A percentile compares a stretch with the other conserved stretches of the same genome.
These are phyloP conservation scores for Backusella morwellensis DNA, from an alignment of 192 early-diverging fungal species.

Conservation along the genomic window DNA sequence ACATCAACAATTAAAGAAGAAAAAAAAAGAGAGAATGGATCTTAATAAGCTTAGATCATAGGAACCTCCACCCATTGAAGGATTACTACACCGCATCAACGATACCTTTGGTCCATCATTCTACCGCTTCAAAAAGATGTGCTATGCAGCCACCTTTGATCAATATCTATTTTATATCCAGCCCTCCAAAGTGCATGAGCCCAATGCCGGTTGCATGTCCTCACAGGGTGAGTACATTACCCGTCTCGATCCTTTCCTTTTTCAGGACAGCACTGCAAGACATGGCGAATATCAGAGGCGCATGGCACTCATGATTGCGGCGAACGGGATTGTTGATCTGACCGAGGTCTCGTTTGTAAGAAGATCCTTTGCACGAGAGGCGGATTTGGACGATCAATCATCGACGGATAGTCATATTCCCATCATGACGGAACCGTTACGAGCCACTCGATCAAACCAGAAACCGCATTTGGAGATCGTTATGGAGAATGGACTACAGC, in stretches of 20 bases:
- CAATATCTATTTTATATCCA: slow-evolving; percentile 18
- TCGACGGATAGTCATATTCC: neutral
- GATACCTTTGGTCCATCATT: neutral
- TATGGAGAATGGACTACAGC: slow-evolving; percentile 27
- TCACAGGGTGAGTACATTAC: neutral
- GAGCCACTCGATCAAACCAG: neutral
- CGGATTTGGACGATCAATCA: neutral
- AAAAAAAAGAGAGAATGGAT: too few species aligned
- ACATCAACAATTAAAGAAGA: neutral
- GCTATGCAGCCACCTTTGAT: slow-evolving; percentile 21
- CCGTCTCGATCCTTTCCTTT: neutral
- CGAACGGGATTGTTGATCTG: slow-evolving; percentile 19
- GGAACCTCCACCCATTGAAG: slow-evolving; percentile 28
- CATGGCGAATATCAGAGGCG: slow-evolving; percentile 11
- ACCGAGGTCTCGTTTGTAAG: slow-evolving; percentile 15
- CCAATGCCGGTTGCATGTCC: neutral
- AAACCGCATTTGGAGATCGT: slow-evolving; percentile 18
- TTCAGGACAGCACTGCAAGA: neutral
- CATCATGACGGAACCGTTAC: neutral
- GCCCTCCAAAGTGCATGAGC: slow-evolving; percentile 1
- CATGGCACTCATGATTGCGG: neutral
- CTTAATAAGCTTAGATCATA: slow-evolving; percentile 1
- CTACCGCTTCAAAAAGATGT: neutral
- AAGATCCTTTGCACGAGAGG: neutral
- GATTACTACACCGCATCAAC: neutral